Base-by-base conservation (phyloP, 768 basidiomycete genomes). In the Baorangia bicolor region DNA sequence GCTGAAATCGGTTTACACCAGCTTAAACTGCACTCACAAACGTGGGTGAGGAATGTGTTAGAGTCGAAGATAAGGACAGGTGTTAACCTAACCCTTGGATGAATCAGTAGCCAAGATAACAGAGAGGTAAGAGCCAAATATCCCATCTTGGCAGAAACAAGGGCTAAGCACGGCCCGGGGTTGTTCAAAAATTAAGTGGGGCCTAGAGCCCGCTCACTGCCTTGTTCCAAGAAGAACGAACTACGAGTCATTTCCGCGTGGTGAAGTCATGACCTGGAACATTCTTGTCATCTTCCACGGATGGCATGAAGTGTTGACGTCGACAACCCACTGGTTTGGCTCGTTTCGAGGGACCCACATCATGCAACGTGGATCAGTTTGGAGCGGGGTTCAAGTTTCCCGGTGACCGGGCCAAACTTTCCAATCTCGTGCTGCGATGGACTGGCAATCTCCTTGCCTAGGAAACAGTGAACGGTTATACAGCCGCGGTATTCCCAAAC, bases 191-290 rank as follows among this genome's bases (percentile, higher is more conserved):
- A n/a, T 28, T n/a, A 25, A 44, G 20, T n/a, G 30, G 23, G 18
- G 46, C 51, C 28, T 20, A 42, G 46, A 47, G 31, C 51, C 49
- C 51, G 20, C 42, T 42, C 47, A 30, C 42, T 30, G 30, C 42
- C 48, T 50, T 44, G 41, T 40, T 46, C 50, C 46, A 40, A 30
- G 53, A 45, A 46, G 49, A 47, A 42, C 43, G n/a, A 30, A 27
- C 37, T 14, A 34, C 30, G 9, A 16, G 53, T 49, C 62, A 49
- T 57, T 31, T 48, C 62, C 58, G 58, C 40, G 41, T 49, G 50
- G 46, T 20, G 51, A 55, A 59, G 49, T 27, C 25, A 53, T 34
- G 39, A 16, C 21, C 30, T 33, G 25, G 48, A 49, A 47, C 49
- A 35, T 31, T 35, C 48, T 20, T 53, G 31, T 40, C 42, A 27